Evolutionary conservation across 208 protist genomes (phyloP).

Genomic region (Balamuthia mandrillaris): DNA sequence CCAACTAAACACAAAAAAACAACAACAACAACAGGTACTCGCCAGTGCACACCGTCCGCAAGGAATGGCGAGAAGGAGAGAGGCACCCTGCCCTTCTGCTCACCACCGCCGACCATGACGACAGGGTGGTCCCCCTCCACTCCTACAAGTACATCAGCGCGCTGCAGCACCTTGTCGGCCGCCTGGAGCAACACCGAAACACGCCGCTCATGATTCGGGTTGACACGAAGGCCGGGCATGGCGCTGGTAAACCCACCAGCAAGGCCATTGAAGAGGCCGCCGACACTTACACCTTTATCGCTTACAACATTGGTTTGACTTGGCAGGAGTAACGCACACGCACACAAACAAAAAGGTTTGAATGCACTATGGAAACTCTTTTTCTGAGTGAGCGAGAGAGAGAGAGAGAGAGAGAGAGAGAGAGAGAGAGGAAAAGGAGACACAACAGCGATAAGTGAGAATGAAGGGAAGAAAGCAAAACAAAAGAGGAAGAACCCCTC

Average conservation of each 20-base stretch:
- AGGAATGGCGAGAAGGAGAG: constrained; percentile 45
- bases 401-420: no score
- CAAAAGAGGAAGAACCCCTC: background rate
- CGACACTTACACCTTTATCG: constrained; percentile 88
- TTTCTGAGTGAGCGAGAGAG: no score
- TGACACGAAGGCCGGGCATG: constrained; percentile 60
- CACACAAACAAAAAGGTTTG: constrained; percentile 20
- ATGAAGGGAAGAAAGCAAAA: background rate
- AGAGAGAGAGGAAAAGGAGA: no score
- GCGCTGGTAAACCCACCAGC: constrained; percentile 83
- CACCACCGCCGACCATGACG: constrained; percentile 90
- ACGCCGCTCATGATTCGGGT: constrained; percentile 77
- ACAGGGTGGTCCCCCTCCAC: constrained; percentile 91
- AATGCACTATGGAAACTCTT: background rate
- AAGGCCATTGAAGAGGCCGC: constrained; percentile 82
- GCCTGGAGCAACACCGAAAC: constrained; percentile 51
- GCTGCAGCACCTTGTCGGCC: constrained; percentile 83
- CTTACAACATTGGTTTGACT: constrained; percentile 74
- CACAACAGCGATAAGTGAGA: no score
- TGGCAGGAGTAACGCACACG: constrained; percentile 65
- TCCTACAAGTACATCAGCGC: constrained; percentile 89
- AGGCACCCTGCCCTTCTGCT: constrained; percentile 87
- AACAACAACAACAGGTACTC: no score
- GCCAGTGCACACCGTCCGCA: constrained; percentile 86
- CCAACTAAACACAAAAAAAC: background rate